A percentile compares a stretch with the other conserved stretches of the same genome.
These are phyloP conservation scores for Flagelloscypha sp. DNA, from an alignment of 768 basidiomycete genomes.

Conservation along the genomic window DNA sequence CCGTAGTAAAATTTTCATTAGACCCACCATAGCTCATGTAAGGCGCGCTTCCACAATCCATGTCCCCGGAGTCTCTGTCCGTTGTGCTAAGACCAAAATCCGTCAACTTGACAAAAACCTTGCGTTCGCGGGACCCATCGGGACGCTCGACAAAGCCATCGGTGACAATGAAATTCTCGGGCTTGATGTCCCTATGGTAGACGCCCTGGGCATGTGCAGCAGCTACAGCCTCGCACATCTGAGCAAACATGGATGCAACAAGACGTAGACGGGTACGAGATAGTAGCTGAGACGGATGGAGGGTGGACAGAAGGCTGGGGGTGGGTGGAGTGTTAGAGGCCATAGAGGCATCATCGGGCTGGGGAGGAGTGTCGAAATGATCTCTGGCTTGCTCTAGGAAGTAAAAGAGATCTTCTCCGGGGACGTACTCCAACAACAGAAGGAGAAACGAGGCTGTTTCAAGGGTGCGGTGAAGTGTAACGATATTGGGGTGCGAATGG, in stretches of 20 bases:
- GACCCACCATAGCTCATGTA: conserved; percentile 94
- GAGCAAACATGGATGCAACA: conserved; percentile 94
- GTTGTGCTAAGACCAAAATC: conserved; percentile 95
- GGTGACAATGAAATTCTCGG: conserved; percentile 96
- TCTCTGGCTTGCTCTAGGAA: conserved; percentile 96
- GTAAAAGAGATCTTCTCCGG: conserved; percentile 95
- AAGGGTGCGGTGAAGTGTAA: conserved; percentile 87
- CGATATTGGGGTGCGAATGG: conserved; percentile 85
- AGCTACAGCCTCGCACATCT: conserved; percentile 98
- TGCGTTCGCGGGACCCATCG: conserved; percentile 60
- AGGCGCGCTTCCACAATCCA: conserved; percentile 97
- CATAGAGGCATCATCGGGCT: conserved; percentile 32
- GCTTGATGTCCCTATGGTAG: conserved; percentile 97
- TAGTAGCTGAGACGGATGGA: conserved; percentile 72
- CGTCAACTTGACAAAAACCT: conserved; percentile 91
- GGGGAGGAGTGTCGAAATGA: conserved; percentile 51
- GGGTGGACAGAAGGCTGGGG: conserved; percentile 81
- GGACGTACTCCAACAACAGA: conserved; percentile 90
- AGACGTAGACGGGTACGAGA: conserved; percentile 83
- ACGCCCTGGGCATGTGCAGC: conserved; percentile 87
- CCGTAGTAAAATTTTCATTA: conserved; percentile 3
- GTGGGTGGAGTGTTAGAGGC: conserved; percentile 80
- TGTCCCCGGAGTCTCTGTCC: conserved; percentile 83
- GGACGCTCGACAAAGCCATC: conserved; percentile 57
- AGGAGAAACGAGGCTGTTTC: conserved; percentile 89